A percentile compares a stretch with the other conserved stretches of the same genome.
phyloP scores from a whole-genome alignment of 352 stramenopile species.

The Phytophthora pistaciae region DNA sequence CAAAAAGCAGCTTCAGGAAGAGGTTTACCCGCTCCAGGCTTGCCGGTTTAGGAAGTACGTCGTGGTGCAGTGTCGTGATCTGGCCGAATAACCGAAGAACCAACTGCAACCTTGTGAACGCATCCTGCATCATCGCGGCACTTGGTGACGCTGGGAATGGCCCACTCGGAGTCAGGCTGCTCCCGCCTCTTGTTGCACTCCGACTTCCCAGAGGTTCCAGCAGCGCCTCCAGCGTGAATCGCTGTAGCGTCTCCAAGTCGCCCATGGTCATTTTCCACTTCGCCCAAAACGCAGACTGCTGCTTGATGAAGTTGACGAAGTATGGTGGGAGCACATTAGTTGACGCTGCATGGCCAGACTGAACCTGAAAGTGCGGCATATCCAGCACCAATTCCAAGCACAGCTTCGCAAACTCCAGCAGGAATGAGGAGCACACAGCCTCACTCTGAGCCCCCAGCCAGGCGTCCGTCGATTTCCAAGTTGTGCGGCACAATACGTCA shows the following conservation, averaged over 20 bases:
- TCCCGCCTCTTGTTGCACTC: conserved; percentile 14
- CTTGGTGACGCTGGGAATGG: conserved; percentile 57
- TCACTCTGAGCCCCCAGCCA: conserved; percentile 73
- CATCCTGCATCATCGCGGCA: conserved; percentile 77
- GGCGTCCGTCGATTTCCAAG: conserved; percentile 78
- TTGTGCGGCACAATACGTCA: conserved; percentile 82
- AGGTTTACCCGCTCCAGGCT: conserved; percentile 59
- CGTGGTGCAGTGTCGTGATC: conserved; percentile 76
- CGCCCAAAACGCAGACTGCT: conserved; percentile 71
- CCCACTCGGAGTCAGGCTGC: conserved; percentile 2
- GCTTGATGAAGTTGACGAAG: conserved; percentile 90
- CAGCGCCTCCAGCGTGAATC: conserved; percentile 64
- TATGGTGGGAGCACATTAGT: conserved; percentile 82
- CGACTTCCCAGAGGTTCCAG: conserved; percentile 58
- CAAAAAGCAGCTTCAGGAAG: conserved; percentile 64
- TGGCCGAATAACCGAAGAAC: conserved; percentile 67
- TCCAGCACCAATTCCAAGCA: conserved; percentile 84
- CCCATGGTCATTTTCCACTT: conserved; percentile 77
- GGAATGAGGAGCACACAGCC: conserved; percentile 66
- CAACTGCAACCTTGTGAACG: conserved; percentile 76
- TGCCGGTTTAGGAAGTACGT: conserved; percentile 48
- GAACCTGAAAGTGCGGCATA: conserved; percentile 72
- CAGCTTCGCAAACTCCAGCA: conserved; percentile 77
- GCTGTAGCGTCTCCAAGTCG: conserved; percentile 68
- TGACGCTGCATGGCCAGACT: conserved; percentile 54